A percentile compares a stretch with the other conserved stretches of the same genome.
These are phyloP conservation scores for Oryza glumipatula DNA, from an alignment of 176 grass and related monocot genomes.

Conservation along the genomic window DNA sequence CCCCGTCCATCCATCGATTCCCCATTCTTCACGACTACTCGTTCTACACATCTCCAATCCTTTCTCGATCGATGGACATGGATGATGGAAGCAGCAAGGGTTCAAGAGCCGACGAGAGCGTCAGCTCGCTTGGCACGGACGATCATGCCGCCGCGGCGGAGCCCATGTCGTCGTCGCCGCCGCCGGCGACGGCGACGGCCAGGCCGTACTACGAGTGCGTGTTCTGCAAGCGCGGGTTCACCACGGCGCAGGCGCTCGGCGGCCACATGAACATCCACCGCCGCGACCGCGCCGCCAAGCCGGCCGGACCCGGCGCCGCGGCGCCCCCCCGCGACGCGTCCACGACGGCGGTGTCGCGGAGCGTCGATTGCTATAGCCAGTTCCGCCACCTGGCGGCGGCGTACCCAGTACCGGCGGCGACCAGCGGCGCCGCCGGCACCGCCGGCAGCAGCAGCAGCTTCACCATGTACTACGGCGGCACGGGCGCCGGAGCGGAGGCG, in stretches of 20 bases:
- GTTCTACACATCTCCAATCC: slow-evolving; percentile 21
- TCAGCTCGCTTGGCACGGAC: background rate
- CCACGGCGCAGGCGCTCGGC: too few relatives aligned
- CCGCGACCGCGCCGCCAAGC: slow-evolving; percentile 5
- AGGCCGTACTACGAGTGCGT: too few relatives aligned
- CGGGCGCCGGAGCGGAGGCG: background rate
- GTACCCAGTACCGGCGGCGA: background rate
- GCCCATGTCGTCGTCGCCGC: background rate
- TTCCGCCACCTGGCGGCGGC: slow-evolving; percentile 1
- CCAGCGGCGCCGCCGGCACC: background rate
- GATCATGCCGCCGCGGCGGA: background rate
- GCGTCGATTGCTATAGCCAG: slow-evolving; percentile 34
- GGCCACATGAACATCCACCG: slow-evolving; percentile 54
- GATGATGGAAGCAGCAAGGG: slow-evolving; percentile 20
- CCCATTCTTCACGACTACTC: slow-evolving; percentile 20
- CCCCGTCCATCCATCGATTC: slow-evolving; percentile 1
- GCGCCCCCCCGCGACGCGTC: background rate
- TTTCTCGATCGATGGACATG: slow-evolving; percentile 8
- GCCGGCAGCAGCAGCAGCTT: slow-evolving; percentile 29
- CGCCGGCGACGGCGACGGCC: slow-evolving; percentile 12
- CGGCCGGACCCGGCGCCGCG: background rate
- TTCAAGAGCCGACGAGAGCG: slow-evolving; percentile 27
- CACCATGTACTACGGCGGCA: slow-evolving; percentile 20
- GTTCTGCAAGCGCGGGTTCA: too few relatives aligned
- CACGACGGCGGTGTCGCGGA: slow-evolving; percentile 33